phyloP scores from a whole-genome alignment of 2,329 filamentous ascomycete genomes.

The Exophiala alcalophila region DNA sequence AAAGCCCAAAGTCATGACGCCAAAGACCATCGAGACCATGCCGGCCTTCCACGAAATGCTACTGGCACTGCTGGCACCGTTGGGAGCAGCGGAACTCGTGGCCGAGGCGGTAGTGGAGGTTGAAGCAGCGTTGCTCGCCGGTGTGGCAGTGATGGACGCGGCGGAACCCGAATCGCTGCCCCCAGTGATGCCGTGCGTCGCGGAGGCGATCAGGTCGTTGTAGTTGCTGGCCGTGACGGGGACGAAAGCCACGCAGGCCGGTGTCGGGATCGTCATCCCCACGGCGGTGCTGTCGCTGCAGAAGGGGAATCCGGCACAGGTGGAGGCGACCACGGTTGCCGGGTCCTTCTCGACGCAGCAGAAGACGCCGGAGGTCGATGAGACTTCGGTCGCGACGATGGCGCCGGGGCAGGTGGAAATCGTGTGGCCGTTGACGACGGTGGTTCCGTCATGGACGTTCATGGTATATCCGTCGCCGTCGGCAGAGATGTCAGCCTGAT shows the following conservation, averaged over 20 bases:
- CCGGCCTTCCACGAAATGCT: not conserved
- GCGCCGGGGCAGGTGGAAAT: slow-evolving; percentile 1
- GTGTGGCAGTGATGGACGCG: not conserved
- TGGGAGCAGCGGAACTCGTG: too few relatives aligned
- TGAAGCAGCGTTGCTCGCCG: not conserved
- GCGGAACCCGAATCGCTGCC: not conserved
- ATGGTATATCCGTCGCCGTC: too few relatives aligned
- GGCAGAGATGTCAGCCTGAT: too few relatives aligned
- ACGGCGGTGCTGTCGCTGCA: not conserved
- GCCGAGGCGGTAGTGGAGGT: too few relatives aligned
- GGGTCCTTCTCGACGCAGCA: slow-evolving; percentile 3
- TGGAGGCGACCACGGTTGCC: not conserved
- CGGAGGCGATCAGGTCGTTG: not conserved
- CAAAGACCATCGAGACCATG: too few relatives aligned
- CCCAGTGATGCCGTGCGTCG: too few relatives aligned
- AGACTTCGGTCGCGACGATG: not conserved
- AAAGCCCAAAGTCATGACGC: too few relatives aligned
- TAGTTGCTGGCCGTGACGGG: slow-evolving; percentile 6
- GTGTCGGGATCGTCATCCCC: not conserved
- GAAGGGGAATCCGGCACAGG: slow-evolving; percentile 2
- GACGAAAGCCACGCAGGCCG: not conserved
- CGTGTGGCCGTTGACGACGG: not conserved
- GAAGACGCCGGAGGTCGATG: not conserved
- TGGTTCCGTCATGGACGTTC: not conserved
- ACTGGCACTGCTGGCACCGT: not conserved